A percentile compares a stretch with the other conserved stretches of the same genome.
These are phyloP conservation scores for Cercospora sojina DNA, from an alignment of 2,329 filamentous ascomycete species.

Conservation along the genomic window DNA sequence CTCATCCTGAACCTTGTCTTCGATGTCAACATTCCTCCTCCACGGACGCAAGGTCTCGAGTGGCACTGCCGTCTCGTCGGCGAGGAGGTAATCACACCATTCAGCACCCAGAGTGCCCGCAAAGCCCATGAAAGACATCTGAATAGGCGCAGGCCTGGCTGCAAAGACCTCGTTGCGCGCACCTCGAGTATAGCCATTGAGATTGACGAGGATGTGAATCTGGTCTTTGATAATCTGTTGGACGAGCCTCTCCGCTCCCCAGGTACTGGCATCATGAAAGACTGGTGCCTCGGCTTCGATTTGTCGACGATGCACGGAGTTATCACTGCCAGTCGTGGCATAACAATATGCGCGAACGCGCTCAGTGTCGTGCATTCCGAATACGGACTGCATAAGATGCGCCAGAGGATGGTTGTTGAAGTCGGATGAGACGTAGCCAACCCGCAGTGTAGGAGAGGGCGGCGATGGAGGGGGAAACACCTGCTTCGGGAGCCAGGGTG, in stretches of 20 bases:
- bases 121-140: conserved; percentile 99
- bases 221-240: conserved; percentile 82
- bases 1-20: conserved; percentile 62
- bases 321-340: conserved; percentile 88
- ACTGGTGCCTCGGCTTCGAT: conserved; percentile 91
- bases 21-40: conserved; percentile 70
- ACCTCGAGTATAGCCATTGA: conserved; percentile 97
- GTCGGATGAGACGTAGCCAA: conserved; percentile 96
- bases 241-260: conserved; percentile 80
- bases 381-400: conserved; percentile 98
- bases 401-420: conserved; percentile 98
- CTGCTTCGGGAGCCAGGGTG: conserved; percentile 77
- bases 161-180: conserved; percentile 98
- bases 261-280: conserved; percentile 83
- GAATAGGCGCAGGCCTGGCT: conserved; percentile 87
- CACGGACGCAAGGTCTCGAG: conserved; percentile 75
- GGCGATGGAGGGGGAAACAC: conserved; percentile 85
- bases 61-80: conserved; percentile 84
- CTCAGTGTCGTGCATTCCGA: conserved; percentile 76
- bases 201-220: conserved; percentile 91
- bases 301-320: conserved; percentile 82
- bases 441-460: conserved; percentile 77
- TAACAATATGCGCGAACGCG: conserved; percentile 89
- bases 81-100: conserved; percentile 97
- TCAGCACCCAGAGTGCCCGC: conserved; percentile 93